A percentile compares a stretch with the other conserved stretches of the same genome.
Evolutionary conservation across 345 rosid genomes (phyloP).

Genomic region (Erysimum cheiranthoides): DNA sequence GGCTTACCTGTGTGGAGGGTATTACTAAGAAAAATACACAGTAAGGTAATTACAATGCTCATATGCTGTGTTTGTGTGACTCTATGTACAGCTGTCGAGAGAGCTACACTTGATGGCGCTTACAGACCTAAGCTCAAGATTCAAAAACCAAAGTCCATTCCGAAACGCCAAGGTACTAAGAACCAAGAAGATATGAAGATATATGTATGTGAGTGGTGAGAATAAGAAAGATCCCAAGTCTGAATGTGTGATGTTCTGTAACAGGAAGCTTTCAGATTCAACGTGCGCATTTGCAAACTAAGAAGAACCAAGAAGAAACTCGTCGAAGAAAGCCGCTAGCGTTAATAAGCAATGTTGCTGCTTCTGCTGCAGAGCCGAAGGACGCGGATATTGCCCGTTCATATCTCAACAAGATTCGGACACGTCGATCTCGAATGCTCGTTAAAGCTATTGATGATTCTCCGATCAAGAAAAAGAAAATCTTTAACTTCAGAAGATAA

Average conservation of each 20-base stretch:
- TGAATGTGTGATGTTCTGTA: constrained; percentile 37
- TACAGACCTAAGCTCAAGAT: constrained; percentile 22
- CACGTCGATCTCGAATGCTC: constrained; percentile 41
- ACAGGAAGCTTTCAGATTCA: constrained; percentile 44
- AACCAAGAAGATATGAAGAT: no score
- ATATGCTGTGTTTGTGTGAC: constrained; percentile 24
- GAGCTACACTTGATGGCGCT: background rate
- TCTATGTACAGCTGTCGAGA: constrained; percentile 34
- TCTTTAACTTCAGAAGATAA: background rate
- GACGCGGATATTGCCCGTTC: constrained; percentile 51
- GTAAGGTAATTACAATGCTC: background rate
- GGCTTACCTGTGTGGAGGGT: background rate
- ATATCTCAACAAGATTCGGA: constrained; percentile 41
- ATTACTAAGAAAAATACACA: background rate
- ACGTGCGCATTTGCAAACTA: constrained; percentile 45
- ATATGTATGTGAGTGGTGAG: background rate
- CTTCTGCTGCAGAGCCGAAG: constrained; percentile 29
- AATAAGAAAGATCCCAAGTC: constrained; percentile 6
- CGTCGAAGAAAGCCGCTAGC: background rate
- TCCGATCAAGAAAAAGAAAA: constrained; percentile 10
- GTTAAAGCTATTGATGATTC: constrained; percentile 44
- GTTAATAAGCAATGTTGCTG: constrained; percentile 30
- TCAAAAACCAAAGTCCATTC: constrained; percentile 9
- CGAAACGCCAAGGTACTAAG: constrained; percentile 31
- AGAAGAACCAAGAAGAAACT: constrained; percentile 29